These are phyloP conservation scores for Plectosphaerella sp. DNA, from an alignment of 2,329 filamentous ascomycete species.

Conservation along the genomic window DNA sequence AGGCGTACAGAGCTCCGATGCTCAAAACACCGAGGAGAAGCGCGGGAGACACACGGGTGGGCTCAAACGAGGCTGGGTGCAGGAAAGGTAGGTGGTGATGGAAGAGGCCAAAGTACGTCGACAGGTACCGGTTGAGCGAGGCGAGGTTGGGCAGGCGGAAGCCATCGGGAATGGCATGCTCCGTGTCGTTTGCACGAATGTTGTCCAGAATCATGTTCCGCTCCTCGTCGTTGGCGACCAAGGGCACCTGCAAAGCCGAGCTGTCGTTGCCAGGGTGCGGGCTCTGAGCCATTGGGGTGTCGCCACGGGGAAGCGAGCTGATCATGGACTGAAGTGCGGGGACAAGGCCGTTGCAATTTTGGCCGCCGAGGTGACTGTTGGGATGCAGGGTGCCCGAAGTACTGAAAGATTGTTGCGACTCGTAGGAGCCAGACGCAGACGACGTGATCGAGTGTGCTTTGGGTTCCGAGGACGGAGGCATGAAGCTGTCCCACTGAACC, in stretches of 20 bases:
- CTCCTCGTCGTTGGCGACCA: conserved; percentile 80
- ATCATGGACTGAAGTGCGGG: conserved; percentile 68
- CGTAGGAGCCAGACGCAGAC: conserved; percentile 61
- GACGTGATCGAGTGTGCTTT: conserved; percentile 73
- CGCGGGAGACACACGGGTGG: conserved; percentile 73
- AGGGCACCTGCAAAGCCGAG: conserved; percentile 66
- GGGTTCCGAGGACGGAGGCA: conserved; percentile 65
- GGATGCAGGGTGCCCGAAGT: conserved; percentile 52
- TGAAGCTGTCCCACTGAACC: conserved; percentile 88
- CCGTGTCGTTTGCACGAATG: conserved; percentile 74
- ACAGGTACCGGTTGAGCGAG: conserved; percentile 85
- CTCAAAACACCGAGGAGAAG: conserved; percentile 86
- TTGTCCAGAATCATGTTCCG: conserved; percentile 81
- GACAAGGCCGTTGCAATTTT: conserved; percentile 54
- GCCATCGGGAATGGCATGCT: conserved; percentile 78
- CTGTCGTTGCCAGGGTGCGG: conserved; percentile 66
- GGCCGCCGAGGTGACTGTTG: conserved; percentile 63
- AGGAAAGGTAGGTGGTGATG: conserved; percentile 96
- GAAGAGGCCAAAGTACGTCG: conserved; percentile 95
- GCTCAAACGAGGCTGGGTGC: conserved; percentile 86
- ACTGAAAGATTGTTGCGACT: conserved; percentile 61
- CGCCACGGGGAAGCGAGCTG: conserved; percentile 60
- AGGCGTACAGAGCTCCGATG: conserved; percentile 93
- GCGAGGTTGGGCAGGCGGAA: conserved; percentile 81
- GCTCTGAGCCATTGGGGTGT: conserved; percentile 69